phyloP scores from a whole-genome alignment of 768 basidiomycete species.

The Suillus occidentalis region DNA sequence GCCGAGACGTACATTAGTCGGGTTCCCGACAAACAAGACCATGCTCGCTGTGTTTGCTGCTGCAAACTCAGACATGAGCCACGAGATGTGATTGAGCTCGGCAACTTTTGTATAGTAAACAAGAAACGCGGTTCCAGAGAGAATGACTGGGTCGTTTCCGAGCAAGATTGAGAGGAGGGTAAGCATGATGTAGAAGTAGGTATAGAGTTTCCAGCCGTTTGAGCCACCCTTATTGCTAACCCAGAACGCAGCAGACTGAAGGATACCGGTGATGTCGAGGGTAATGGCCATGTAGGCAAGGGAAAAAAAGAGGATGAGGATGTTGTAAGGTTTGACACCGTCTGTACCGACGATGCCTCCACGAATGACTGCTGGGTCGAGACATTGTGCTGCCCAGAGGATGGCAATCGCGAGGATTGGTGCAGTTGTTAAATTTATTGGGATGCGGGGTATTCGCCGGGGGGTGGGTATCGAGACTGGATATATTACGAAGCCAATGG shows the following conservation, averaged over 20 bases:
- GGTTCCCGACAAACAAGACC: constrained; percentile 83
- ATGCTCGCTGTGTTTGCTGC: constrained; percentile 79
- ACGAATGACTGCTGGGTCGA: constrained; percentile 50
- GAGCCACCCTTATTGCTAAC: constrained; percentile 79
- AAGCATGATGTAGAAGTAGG: constrained; percentile 84
- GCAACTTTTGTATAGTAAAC: constrained; percentile 79
- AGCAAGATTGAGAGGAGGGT: constrained; percentile 73
- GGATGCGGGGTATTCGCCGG: constrained; percentile 34
- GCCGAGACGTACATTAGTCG: constrained; percentile 63
- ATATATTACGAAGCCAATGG: constrained; percentile 52
- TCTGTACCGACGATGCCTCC: constrained; percentile 79
- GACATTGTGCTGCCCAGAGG: constrained; percentile 56
- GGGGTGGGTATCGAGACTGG: constrained; percentile 43
- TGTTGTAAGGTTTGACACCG: constrained; percentile 87
- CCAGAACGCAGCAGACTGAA: constrained; percentile 86
- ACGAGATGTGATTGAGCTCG: constrained; percentile 52
- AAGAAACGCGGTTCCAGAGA: constrained; percentile 88
- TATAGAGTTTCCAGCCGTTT: constrained; percentile 70
- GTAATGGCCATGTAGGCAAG: constrained; percentile 93
- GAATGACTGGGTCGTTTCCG: constrained; percentile 94
- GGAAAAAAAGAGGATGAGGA: constrained; percentile 89
- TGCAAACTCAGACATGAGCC: constrained; percentile 76
- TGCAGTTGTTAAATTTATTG: constrained; percentile 52
- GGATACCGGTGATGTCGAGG: constrained; percentile 83
- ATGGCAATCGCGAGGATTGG: constrained; percentile 53